A percentile compares a stretch with the other conserved stretches of the same genome.
Conservation (phyloP, 1,284 basidiomycete genomes). For the Puccinia hordei region DNA sequence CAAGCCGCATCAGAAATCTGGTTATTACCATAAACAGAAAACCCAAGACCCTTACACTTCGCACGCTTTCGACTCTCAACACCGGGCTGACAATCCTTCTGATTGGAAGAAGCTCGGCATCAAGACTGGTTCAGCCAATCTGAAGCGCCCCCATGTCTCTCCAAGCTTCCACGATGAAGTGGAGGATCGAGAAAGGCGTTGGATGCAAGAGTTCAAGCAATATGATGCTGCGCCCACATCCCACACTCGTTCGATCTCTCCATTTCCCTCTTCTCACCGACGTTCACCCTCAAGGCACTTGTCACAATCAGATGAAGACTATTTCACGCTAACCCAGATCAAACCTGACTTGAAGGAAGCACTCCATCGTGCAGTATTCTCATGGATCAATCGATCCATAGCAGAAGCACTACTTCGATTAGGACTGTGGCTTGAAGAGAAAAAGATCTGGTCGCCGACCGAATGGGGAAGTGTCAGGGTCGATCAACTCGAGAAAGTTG, state of each 20-base stretch:
- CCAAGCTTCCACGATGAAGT: conserved; percentile 1
- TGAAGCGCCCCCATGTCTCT: neutral
- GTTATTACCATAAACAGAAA: neutral
- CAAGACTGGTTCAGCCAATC: neutral
- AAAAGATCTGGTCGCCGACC: neutral
- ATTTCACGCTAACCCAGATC: neutral
- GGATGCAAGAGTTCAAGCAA: conserved; percentile 17
- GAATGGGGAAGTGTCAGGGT: conserved; percentile 19
- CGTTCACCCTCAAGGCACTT: neutral
- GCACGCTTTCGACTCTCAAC: neutral
- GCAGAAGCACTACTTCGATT: conserved; percentile 12
- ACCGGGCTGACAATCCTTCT: neutral
- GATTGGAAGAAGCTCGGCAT: neutral
- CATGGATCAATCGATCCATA: conserved; percentile 26
- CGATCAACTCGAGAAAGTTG: conserved; percentile 11
- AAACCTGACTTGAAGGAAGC: neutral
- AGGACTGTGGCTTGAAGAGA: neutral
- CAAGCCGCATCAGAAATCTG: neutral
- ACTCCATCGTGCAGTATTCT: conserved; percentile 8
- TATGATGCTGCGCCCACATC: neutral
- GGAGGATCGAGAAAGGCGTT: conserved; percentile 1
- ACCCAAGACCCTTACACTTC: neutral
- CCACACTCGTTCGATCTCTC: conserved; percentile 6
- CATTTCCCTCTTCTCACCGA: conserved; percentile 1
- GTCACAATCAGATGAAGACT: neutral